These are phyloP conservation scores for Neodidymelliopsis sp. DNA, from an alignment of 2,329 filamentous ascomycete species.

Conservation along the genomic window DNA sequence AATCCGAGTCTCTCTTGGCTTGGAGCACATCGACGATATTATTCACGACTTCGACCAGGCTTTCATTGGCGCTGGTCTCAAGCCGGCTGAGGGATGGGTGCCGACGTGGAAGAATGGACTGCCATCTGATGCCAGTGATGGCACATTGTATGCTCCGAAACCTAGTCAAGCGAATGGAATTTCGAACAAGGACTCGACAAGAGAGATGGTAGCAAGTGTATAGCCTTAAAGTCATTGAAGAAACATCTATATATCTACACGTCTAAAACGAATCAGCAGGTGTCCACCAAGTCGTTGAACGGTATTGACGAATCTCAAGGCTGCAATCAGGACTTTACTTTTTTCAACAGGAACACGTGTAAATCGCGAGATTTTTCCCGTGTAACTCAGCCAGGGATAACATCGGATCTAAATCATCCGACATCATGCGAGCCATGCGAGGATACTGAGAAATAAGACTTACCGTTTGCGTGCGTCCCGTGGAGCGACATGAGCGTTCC, in stretches of 20 bases:
- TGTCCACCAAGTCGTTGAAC: background rate
- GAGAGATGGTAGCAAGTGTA: constrained; percentile 6
- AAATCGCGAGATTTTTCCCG: no score
- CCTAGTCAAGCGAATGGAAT: constrained; percentile 4
- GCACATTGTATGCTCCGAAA: constrained; percentile 26
- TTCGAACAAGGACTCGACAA: constrained; percentile 3
- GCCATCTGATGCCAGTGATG: constrained; percentile 22
- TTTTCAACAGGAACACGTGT: constrained; percentile 19
- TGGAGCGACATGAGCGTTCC: background rate
- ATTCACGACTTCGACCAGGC: constrained; percentile 34
- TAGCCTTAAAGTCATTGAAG: background rate
- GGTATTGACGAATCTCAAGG: background rate
- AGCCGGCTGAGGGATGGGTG: constrained; percentile 20
- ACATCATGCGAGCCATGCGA: constrained; percentile 15
- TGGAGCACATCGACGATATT: constrained; percentile 33
- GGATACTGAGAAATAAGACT: no score
- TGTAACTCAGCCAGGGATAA: constrained; percentile 23
- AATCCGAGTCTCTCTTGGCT: constrained; percentile 28
- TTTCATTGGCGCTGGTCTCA: constrained; percentile 10
- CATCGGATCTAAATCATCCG: constrained; percentile 15
- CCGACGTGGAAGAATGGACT: constrained; percentile 24
- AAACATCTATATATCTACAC: background rate
- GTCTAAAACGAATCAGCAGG: constrained; percentile 1
- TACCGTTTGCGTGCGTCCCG: no score
- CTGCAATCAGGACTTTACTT: constrained; percentile 11